Percentiles rank a stretch among this genome's conserved stretches.
phyloP scores from a whole-genome alignment of 169 alveolate species.

The Cryptosporidium sp. region DNA sequence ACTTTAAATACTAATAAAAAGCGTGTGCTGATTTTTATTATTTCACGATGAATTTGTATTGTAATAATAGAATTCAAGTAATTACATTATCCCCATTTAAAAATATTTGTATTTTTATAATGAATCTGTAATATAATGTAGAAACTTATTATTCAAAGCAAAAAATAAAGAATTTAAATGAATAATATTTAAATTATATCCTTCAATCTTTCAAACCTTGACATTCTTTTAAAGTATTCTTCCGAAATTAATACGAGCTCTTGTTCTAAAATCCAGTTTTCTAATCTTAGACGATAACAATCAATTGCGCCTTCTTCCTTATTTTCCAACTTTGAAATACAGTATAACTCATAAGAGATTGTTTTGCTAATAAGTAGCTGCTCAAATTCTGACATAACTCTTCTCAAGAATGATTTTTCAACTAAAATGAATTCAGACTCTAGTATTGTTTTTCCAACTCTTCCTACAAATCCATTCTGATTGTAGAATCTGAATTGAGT shows the following conservation, averaged over 20 bases:
- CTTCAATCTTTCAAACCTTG: constrained; percentile 23
- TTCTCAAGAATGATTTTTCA: constrained; percentile 41
- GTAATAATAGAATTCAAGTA: too few species aligned
- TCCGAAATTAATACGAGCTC: constrained; percentile 26
- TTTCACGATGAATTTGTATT: too few species aligned
- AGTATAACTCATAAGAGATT: constrained; percentile 17
- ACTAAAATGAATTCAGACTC: constrained; percentile 20
- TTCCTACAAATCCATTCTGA: constrained; percentile 31
- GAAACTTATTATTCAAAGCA: not conserved
- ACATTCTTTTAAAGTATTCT: constrained; percentile 44
- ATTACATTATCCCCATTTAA: not conserved
- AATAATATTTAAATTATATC: not conserved
- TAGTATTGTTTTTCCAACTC: not conserved
- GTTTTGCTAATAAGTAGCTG: not conserved
- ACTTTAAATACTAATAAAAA: not conserved
- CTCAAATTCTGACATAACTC: constrained; percentile 34
- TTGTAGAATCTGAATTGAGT: constrained; percentile 26
- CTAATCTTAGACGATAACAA: constrained; percentile 26
- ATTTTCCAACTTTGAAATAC: constrained; percentile 4
- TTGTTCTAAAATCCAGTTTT: constrained; percentile 36
- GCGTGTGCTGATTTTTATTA: too few species aligned
- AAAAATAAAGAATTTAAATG: too few species aligned
- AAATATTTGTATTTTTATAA: too few species aligned
- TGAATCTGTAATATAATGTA: not conserved
- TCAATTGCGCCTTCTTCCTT: not conserved